Base-by-base conservation (phyloP, 129 eudicot genomes). In the Tagetes patula region DNA sequence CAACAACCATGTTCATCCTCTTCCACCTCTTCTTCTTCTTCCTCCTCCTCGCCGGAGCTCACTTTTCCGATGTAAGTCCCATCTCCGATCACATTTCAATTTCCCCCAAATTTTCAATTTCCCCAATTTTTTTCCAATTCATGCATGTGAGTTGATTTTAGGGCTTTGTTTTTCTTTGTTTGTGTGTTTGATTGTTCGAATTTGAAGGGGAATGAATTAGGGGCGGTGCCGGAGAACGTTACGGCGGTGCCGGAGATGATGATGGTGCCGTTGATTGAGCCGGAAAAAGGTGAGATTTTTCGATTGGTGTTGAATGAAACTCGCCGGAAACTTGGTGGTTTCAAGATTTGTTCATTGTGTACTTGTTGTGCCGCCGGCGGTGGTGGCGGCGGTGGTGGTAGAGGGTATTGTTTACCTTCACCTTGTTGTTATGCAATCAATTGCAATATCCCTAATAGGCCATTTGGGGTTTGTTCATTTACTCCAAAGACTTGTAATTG, bases 371-470 rank as follows among this genome's bases (percentile, higher is more conserved):
- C 75, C 64, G 72, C 5, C 50, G 80, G 12, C 60, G 82, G 79
- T 61, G 93, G 85, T 5, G 83, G 81, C 67, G 80, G 72, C 50
- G 87, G 88, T 69, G 93, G 85, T 10, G 84, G 82, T 6, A 85
- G 55, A 83, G 87, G 80, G 72, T 85, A 83, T 72, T 92, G 98
- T 65, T 62, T 92, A 67, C 96, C 96, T 27, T 79, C 96, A 20
- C 94, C 98, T 82, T 88, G 96, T 84, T 92, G 97, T 75, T 91
- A 91, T 83, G 87, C 97, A 7, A 88, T 91, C 75, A 88, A 89
- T 65, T 91, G 96, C 88, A 87, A 92, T 71, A 92, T 92, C n/a
- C 98, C 98, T 71, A 92, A 92, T 81, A 77, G 94, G 78, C 98
- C 97, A 20, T 92, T 89, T 84, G 96, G 98, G 0, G 89, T 85